A percentile compares a stretch with the other conserved stretches of the same genome.
Conservation (phyloP, 1,284 basidiomycete genomes). For the Ustanciosporium gigantosporum region DNA sequence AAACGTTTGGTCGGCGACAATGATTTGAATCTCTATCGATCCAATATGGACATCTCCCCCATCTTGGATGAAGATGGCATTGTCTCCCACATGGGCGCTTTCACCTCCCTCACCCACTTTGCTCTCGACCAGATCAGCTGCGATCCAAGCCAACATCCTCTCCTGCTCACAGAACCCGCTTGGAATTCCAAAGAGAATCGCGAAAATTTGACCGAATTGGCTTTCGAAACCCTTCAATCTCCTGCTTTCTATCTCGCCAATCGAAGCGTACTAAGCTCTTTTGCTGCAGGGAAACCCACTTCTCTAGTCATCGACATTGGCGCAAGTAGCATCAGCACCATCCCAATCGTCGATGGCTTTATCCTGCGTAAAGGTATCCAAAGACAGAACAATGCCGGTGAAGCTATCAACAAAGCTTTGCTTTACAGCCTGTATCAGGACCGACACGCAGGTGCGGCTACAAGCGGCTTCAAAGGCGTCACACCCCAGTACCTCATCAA, state of each 20-base stretch:
- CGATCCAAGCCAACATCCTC: conserved; percentile 75
- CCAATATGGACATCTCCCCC: conserved; percentile 81
- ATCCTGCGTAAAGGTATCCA: conserved; percentile 85
- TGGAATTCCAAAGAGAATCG: conserved; percentile 91
- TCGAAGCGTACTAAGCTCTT: conserved; percentile 93
- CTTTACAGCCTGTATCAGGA: conserved; percentile 46
- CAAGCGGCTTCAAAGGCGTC: conserved; percentile 21
- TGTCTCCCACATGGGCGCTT: conserved; percentile 29
- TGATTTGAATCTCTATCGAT: conserved; percentile 88
- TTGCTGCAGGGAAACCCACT: conserved; percentile 93
- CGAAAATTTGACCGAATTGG: conserved; percentile 90
- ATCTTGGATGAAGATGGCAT: conserved; percentile 79
- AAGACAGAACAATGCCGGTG: conserved; percentile 52
- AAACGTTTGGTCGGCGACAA: conserved; percentile 77
- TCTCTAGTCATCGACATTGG: conserved; percentile 94
- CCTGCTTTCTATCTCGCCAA: conserved; percentile 98
- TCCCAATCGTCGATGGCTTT: conserved; percentile 96
- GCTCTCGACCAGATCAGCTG: conserved; percentile 40
- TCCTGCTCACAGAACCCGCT: conserved; percentile 90
- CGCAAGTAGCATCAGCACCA: conserved; percentile 82
- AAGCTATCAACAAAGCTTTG: conserved; percentile 33
- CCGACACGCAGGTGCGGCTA: conserved; percentile 10
- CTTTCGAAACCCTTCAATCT: conserved; percentile 92
- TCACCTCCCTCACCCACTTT: conserved; percentile 33
- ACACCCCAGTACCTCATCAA: conserved; percentile 78